A percentile compares a stretch with the other conserved stretches of the same genome.
phyloP scores from a whole-genome alignment of 148 eudicot species.

The Heliosperma pusillum region DNA sequence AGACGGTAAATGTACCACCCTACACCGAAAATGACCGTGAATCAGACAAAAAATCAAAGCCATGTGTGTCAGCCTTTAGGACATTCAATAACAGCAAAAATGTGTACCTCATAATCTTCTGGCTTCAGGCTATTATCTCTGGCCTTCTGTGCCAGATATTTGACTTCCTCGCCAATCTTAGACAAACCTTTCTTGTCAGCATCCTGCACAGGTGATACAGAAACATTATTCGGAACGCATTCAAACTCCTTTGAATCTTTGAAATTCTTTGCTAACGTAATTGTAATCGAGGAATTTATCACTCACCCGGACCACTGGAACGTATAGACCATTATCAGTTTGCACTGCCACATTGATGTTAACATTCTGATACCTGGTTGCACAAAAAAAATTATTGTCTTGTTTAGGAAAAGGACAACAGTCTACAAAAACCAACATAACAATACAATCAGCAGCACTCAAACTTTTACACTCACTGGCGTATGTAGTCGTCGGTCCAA shows the following conservation, averaged over 20 bases:
- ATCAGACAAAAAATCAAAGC: not conserved
- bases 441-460: not conserved
- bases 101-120: constrained; percentile 80
- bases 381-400: constrained; percentile 1
- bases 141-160: constrained; percentile 81
- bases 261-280: not conserved
- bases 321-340: constrained; percentile 90
- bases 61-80: not conserved
- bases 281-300: constrained; percentile 4
- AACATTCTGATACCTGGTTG: constrained; percentile 70
- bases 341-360: constrained; percentile 95
- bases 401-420: not conserved
- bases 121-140: constrained; percentile 88
- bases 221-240: not conserved
- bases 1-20: constrained; percentile 92
- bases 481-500: constrained; percentile 86
- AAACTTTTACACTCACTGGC: constrained; percentile 60
- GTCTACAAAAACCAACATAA: not conserved
- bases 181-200: constrained; percentile 95
- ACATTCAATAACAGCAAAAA: constrained; percentile 2
- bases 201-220: constrained; percentile 45
- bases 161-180: constrained; percentile 76
- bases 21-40: constrained; percentile 26
- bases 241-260: not conserved
- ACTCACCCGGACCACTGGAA: constrained; percentile 82